Evolutionary conservation across 1,284 basidiomycete species (phyloP), one percentile per base, ranked within the genome.

Genomic region (Anthracocystis walkeri): DNA sequence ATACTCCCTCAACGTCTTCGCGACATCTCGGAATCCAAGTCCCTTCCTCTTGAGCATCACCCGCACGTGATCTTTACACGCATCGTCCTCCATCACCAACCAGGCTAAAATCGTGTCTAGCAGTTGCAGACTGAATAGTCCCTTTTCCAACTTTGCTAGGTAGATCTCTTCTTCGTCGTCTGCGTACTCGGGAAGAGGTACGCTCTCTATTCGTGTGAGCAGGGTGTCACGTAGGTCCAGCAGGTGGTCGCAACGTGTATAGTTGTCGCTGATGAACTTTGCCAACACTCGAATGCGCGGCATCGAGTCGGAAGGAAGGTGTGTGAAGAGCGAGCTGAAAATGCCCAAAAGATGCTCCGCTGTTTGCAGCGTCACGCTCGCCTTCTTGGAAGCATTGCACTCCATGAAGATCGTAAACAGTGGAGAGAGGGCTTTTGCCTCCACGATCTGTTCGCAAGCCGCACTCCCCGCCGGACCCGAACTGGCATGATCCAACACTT

Each of bases 31-130:
- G 11, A 77, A 66, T 2, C 56, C n/a, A 16, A 58, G 4, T 2
- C 58, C 59, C 7, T 51, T 58, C 2, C 82, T 61, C 8, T 38
- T 38, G 6, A 83, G 56, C 18, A 82, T 41, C 29, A 65, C 46
- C 12, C 49, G 29, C 12, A 77, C 48, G 35, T 83, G 81, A n/a
- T 72, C 66, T 8, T 63, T 59, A 18, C 51, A 27, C 3, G 95
- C 97, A 80, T 99, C 97, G 79, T 99, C 97, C 86, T 99, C 97
- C 94, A 98, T 97, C 63, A 90, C 89, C 29, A 98, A 86, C 97
- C 97, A 99, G 1, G 92, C 95, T 29, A 98, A 86, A 54, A 97
- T 91, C 73, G 95, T 97, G 86, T 98, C 96, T 23, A 93, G 89
- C 18, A 91, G 92, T 82, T 99, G 96, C 11, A 99, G 86, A 1